phyloP scores from a whole-genome alignment of 2,329 filamentous ascomycete species.

The Aspergillus carbonarius region DNA sequence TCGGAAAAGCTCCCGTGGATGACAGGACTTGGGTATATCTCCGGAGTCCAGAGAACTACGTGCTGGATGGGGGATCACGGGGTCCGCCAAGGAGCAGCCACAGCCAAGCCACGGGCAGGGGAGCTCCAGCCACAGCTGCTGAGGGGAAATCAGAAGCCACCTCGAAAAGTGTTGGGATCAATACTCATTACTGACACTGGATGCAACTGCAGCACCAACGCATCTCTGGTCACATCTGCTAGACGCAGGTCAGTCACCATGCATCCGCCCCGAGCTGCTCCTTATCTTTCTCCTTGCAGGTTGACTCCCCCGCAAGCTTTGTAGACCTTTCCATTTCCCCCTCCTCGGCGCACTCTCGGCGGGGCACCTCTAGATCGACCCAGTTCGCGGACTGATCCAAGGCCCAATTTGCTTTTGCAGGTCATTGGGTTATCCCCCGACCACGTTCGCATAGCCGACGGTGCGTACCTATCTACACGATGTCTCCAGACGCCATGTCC shows the following conservation, averaged over 20 bases:
- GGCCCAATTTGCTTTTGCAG: conserved; percentile 1
- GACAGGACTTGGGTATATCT: background rate
- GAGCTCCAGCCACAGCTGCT: background rate
- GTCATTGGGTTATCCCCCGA: background rate
- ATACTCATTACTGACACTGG: background rate
- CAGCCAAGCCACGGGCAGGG: background rate
- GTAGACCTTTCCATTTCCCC: background rate
- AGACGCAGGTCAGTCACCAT: background rate
- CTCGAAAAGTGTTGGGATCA: too few relatives aligned
- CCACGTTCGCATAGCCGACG: background rate
- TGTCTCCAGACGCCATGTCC: background rate
- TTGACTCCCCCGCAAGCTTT: background rate
- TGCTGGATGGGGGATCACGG: background rate
- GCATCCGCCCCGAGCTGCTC: background rate
- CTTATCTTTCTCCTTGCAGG: background rate
- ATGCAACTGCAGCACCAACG: background rate
- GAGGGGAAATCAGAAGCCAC: background rate
- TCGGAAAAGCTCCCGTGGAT: background rate
- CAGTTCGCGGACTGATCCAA: background rate
- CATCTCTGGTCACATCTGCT: background rate
- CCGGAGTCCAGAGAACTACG: background rate
- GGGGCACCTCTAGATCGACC: conserved; percentile 1
- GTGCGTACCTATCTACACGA: background rate
- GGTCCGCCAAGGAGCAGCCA: background rate
- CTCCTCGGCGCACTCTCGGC: conserved; percentile 1